A percentile compares a stretch with the other conserved stretches of the same genome.
Evolutionary conservation across 2,329 filamentous ascomycete species (phyloP).

Genomic region (Leptographium radiaticola): DNA sequence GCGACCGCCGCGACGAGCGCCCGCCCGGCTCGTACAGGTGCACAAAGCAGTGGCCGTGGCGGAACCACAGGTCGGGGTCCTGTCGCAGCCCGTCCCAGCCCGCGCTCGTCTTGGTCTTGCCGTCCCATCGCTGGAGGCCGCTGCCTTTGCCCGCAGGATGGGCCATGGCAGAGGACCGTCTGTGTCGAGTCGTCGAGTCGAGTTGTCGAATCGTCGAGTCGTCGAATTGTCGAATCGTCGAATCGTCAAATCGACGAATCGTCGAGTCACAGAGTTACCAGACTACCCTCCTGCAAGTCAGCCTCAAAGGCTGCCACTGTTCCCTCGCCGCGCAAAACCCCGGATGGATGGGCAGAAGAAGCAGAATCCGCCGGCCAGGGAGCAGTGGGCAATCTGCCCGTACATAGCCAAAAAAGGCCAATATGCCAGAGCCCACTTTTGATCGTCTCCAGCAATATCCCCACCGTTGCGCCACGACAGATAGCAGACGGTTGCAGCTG

Average conservation of each 20-base stretch:
- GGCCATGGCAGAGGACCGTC: conserved; percentile 18
- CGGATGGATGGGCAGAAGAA: not conserved
- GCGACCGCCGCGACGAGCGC: conserved; percentile 30
- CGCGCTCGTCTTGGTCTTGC: conserved; percentile 27
- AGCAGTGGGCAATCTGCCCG: not conserved
- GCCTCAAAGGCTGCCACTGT: too few relatives aligned
- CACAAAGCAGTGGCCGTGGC: conserved; percentile 55
- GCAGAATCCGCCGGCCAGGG: not conserved
- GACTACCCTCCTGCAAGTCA: too few relatives aligned
- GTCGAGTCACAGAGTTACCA: too few relatives aligned
- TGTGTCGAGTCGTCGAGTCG: conserved; percentile 2
- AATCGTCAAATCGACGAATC: too few relatives aligned
- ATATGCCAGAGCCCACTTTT: not conserved
- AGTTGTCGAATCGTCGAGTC: too few relatives aligned
- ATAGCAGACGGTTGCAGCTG: not conserved
- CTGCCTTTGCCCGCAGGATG: conserved; percentile 7
- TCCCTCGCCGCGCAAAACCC: not conserved
- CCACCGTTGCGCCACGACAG: conserved; percentile 3
- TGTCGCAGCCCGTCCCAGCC: conserved; percentile 34
- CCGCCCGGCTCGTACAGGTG: conserved; percentile 51
- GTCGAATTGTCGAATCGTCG: not conserved
- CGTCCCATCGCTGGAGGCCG: conserved; percentile 38
- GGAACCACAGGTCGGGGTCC: conserved; percentile 61
- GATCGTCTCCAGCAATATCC: not conserved
- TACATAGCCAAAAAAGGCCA: not conserved